Evolutionary conservation across 352 stramenopile species (phyloP), one percentile per base, ranked within the genome.

Genomic region (Phytophthora vignae): DNA sequence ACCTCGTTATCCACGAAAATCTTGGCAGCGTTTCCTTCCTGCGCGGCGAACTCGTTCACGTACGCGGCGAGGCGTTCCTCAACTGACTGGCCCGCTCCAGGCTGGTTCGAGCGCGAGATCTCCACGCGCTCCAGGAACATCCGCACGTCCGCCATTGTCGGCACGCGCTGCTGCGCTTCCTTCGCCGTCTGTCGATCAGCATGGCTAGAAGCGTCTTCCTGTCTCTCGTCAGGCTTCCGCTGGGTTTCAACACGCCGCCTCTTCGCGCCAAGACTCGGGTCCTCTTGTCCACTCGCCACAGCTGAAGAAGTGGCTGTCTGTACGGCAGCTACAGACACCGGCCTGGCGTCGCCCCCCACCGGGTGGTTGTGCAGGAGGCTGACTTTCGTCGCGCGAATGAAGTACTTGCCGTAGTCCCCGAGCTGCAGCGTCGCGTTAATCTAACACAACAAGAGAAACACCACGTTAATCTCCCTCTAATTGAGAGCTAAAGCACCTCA

Each of bases 1-100:
- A 81, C 74, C 70, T 81, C 65, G 17, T 74, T 55, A 53, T 81
- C 74, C 14, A 81, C 71, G 50, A 81, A 81, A 46, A 81, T 81
- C 31, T 76, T 78, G 15, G 74, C 70, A 0, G 68, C 71, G 22
- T 78, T 78, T 25, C 74, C 74, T 2, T 74, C 59, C 63, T 76
- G 55, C 9, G 72, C 66, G 2, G 68, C 74, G 27, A 78, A 78
- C 25, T 81, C 74, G 46, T 81, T 81, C 29, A 81, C 74, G 22
- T 81, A 81, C 0, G 66, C 44, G 14, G 71, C 70, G 6, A 81
- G 44, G 10, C 70, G 66, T 50, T 75, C 69, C 59, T 81, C 74
- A 29, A 81, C 74, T 0, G 74, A 73, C 33, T 78, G 61, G 4
- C 63, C 25, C 2, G 40, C 33, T 6, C 71, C 61, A 5, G 11